Evolutionary conservation across 208 protist genomes (phyloP).

Genomic region (Crithidia thermophila): DNA sequence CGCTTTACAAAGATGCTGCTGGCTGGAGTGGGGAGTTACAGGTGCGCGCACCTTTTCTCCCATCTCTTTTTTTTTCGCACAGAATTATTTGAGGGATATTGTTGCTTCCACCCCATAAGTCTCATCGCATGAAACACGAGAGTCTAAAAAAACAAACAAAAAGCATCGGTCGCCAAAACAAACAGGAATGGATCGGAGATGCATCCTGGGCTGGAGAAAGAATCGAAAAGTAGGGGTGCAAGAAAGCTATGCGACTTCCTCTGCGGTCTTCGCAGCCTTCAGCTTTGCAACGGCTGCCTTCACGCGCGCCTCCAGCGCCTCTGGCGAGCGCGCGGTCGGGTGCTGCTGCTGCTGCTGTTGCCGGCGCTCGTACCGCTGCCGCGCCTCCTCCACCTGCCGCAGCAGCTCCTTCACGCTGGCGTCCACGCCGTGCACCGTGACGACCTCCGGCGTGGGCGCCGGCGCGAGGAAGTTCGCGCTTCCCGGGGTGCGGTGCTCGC

Average conservation of each 20-base stretch:
- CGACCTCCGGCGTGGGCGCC: background rate
- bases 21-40: too few species aligned
- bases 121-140: background rate
- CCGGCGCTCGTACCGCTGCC: conserved; percentile 10
- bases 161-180: background rate
- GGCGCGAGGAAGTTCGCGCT: conserved; percentile 3
- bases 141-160: conserved; percentile 10
- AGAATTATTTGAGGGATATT: too few species aligned
- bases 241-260: background rate
- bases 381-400: conserved; percentile 25
- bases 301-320: conserved; percentile 21
- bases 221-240: background rate
- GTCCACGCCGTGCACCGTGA: background rate
- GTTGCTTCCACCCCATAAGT: too few species aligned
- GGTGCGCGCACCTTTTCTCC: too few species aligned
- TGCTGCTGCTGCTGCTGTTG: conserved; percentile 10
- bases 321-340: background rate
- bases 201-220: background rate
- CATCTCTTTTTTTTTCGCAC: too few species aligned
- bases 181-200: too few species aligned
- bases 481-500: conserved; percentile 8
- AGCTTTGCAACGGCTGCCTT: conserved; percentile 25
- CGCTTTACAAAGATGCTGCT: too few species aligned
- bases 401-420: conserved; percentile 5
- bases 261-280: background rate